Evolutionary conservation across 768 basidiomycete genomes (phyloP), one percentile per base, ranked within the genome.

Genomic region (Suillus sp.): DNA sequence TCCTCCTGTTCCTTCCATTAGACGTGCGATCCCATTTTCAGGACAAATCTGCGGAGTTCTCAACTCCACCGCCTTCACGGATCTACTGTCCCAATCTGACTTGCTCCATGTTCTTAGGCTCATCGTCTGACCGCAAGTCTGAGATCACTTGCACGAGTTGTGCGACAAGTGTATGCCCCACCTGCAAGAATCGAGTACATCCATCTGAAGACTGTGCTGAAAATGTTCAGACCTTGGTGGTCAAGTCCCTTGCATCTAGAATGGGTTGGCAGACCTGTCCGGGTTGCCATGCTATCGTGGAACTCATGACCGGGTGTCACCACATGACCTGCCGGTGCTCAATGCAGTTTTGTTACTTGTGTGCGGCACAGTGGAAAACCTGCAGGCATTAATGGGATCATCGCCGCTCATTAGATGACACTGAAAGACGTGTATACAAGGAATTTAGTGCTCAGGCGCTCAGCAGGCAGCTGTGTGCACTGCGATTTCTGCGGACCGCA

Each of bases 351-450:
- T 90, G 88, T 68, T 89, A 91, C 68, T 55, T 86, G 11, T 91
- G 90, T 68, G 84, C 84, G 0, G 80, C 70, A 32, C 76, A 63
- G 10, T 91, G 89, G 89, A 89, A 86, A 74, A 79, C 73, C 0
- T 91, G 90, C 65, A 76, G 76, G 0, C 86, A 86, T 43, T n/a
- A n/a, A 53, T 91, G 88, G 87, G 86, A 90, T 10, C 88, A 90
- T 62, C 58, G 66, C 0, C 72, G 77, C 8, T 71, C 83, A 10
- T 2, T 70, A 25, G 13, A 64, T 34, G 71, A 74, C 34, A 71
- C 71, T 0, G 62, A 69, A 13, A 65, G 68, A 53, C 58, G 73
- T 14, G 67, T 68, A n/a, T 48, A 62, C 1, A 71, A 73, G 20
- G 48, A 74, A 35, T 74, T 72, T 37, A 65, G 70, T 43, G 43